Base-by-base conservation (phyloP, 768 basidiomycete species). In the Rhizopogon vesiculosus region DNA sequence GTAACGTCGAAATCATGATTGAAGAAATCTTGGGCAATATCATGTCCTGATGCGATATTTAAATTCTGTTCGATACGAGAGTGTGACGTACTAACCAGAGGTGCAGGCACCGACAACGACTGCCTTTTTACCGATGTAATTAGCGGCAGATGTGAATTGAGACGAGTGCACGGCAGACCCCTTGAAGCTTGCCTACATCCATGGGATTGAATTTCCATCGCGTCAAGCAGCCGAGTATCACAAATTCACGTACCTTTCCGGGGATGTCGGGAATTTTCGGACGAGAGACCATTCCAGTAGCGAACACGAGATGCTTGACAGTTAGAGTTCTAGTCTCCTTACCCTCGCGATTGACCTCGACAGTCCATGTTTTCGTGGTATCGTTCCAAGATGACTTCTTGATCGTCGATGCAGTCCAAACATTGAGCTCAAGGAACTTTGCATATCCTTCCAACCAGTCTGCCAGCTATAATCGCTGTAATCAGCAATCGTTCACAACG, bases 361-460 rank as follows among this genome's bases (percentile, higher is more conserved):
- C 76, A n/a, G 72, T 69, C 83, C 83, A 84, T 4, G 66, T 72
- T 35, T 72, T 66, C 45, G 66, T 69, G 45, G 61, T 58, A 13
- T 71, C 66, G 60, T 78, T 61, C 67, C 76, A 76, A 0, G 60
- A 60, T 9, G 76, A 67, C 31, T 64, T 70, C n/a, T 60, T 66
- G 18, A 82, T 72, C 15, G 60, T 71, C 0, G 81, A 72, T 0
- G 81, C 78, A 0, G 78, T 82, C 87, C 85, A 87, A 9, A 84
- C 78, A 55, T 85, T 79, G 41, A 89, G 66, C 54, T 87, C 86
- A 35, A 86, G 72, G 3, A 74, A 64, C 4, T 79, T 72, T 0
- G 80, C 84, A 57, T 87, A 89, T 4, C 69, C 71, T 62, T 88
- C 86, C 15, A 87, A 68, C 81, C 83, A 88, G 58, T 83, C 80